phyloP scores from a whole-genome alignment of 2,329 filamentous ascomycete genomes.

The Colletotrichum sp. region DNA sequence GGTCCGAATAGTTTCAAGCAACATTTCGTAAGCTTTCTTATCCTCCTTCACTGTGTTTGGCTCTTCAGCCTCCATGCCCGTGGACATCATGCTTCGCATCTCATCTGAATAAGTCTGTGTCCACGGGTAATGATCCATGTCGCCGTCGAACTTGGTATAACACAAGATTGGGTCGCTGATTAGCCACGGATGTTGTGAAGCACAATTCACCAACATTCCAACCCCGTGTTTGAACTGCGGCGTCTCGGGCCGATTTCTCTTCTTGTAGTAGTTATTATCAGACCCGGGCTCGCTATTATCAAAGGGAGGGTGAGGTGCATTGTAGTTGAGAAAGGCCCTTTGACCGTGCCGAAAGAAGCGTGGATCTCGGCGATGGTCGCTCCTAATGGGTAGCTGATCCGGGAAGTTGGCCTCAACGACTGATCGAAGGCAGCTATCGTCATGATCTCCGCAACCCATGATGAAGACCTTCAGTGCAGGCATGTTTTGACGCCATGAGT shows the following conservation, averaged over 20 bases:
- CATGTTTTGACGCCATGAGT: not conserved
- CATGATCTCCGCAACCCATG: not conserved
- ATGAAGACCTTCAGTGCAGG: accelerated
- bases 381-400: accelerated
- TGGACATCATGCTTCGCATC: no score
- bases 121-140: not conserved
- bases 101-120: not conserved
- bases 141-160: not conserved
- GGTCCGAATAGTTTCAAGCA: no score
- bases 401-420: not conserved
- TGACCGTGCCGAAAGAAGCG: not conserved
- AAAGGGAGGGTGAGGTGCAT: not conserved
- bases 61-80: no score
- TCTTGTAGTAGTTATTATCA: not conserved
- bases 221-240: not conserved
- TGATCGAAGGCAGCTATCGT: accelerated
- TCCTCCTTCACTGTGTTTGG: no score
- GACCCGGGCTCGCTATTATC: no score
- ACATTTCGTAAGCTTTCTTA: no score
- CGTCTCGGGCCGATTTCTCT: not conserved
- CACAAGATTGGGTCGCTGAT: not conserved
- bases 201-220: accelerated
- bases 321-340: not conserved
- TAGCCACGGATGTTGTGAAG: accelerated
- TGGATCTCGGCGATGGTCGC: accelerated